These are phyloP conservation scores for Nissolia schottii DNA, from an alignment of 306 rosid genomes.

Conservation along the genomic window DNA sequence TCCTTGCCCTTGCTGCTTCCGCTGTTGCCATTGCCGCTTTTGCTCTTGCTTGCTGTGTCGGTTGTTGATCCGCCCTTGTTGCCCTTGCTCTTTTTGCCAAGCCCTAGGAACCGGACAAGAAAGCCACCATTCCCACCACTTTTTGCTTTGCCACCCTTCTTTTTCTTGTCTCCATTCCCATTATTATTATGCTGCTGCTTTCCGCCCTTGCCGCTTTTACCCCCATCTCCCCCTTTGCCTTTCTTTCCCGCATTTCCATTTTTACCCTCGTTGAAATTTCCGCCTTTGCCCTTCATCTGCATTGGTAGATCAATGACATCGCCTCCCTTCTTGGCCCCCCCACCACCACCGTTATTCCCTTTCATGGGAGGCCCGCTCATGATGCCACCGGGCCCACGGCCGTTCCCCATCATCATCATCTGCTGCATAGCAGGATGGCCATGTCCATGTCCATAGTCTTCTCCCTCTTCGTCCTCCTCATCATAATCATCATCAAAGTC, in stretches of 20 bases:
- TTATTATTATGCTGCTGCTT: conserved; percentile 29
- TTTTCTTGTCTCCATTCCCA: conserved; percentile 39
- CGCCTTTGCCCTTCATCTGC: conserved; percentile 49
- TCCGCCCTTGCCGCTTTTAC: conserved; percentile 44
- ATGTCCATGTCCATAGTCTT: conserved; percentile 35
- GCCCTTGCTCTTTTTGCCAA: conserved; percentile 60
- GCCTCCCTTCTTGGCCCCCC: conserved; percentile 55
- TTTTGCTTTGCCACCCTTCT: conserved; percentile 35
- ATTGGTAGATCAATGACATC: conserved; percentile 60
- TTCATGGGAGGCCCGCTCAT: conserved; percentile 52
- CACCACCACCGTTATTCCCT: conserved; percentile 37
- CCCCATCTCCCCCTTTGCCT: conserved; percentile 29
- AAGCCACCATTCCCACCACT: conserved; percentile 43
- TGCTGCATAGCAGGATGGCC: conserved; percentile 44
- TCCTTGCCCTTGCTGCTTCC: conserved; percentile 44
- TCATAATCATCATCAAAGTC: conserved; percentile 48
- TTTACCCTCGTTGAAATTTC: conserved; percentile 43
- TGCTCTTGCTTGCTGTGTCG: conserved; percentile 30
- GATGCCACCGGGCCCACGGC: conserved; percentile 45
- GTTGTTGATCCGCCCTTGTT: conserved; percentile 40
- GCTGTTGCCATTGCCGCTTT: conserved; percentile 28
- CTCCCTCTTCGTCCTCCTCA: conserved; percentile 52
- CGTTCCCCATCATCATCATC: conserved; percentile 44
- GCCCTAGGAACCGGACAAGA: conserved; percentile 40
- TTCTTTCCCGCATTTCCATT: conserved; percentile 47